phyloP scores from a whole-genome alignment of 2,329 filamentous ascomycete genomes.

The Thielaviopsis cerberus region DNA sequence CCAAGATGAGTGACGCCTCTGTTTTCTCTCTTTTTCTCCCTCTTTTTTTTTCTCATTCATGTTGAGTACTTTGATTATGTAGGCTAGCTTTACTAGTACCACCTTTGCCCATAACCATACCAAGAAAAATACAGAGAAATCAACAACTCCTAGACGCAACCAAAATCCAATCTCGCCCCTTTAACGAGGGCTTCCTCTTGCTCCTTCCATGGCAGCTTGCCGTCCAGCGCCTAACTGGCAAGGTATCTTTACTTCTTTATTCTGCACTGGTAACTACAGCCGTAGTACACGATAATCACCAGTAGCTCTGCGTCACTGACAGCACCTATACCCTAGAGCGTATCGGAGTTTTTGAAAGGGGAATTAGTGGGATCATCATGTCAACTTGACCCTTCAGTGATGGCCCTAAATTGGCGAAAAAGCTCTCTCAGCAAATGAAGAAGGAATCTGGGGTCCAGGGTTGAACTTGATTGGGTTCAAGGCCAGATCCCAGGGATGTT shows the following conservation, averaged over 20 bases:
- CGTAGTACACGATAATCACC: too few relatives aligned
- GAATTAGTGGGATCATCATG: not conserved
- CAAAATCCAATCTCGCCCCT: not conserved
- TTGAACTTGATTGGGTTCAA: too few relatives aligned
- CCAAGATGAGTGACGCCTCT: too few relatives aligned
- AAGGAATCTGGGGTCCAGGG: not conserved
- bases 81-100: too few relatives aligned
- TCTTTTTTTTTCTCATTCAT: too few relatives aligned
- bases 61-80: too few relatives aligned
- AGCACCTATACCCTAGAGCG: too few relatives aligned
- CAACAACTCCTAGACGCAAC: not conserved
- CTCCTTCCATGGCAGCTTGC: constrained; percentile 2
- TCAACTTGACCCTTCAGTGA: not conserved
- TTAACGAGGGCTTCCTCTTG: constrained; percentile 2
- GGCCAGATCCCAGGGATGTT: too few relatives aligned
- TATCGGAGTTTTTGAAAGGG: not conserved
- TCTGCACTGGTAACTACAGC: too few relatives aligned
- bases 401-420: not conserved
- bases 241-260: not conserved
- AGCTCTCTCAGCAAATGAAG: not conserved
- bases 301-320: too few relatives aligned
- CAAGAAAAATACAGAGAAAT: not conserved
- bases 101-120: too few relatives aligned
- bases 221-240: not conserved
- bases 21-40: not conserved